Base-by-base conservation (phyloP, 495 filamentous ascomycete species). In the Articulospora tetracladia region DNA sequence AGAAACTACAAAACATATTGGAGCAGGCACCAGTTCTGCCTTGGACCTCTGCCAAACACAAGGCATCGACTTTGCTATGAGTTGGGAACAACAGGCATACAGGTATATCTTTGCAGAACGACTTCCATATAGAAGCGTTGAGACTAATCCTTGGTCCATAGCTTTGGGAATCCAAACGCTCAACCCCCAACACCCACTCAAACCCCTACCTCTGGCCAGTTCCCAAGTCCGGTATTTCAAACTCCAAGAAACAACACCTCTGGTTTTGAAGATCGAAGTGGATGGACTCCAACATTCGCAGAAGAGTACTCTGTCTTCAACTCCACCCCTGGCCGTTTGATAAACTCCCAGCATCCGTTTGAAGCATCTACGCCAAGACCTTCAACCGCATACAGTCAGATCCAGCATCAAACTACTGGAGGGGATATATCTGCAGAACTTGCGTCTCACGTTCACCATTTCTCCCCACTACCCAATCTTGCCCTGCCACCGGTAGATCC, bases 131-230 rank as follows among this genome's bases (percentile, higher is more conserved):
- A 52, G 26, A 25, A 51, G 13, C 3, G 23, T 57, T 11, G 20
- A 50, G 1, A 34, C 52, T 62, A 59, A 64, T 23, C 49, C 49
- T 57, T 22, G 8, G 32, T 49, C 48, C 3, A 72, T 66, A 90
- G 87, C 82, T 90, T 89, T 84, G 87, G 80, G 80, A 85, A 87
- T 79, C 82, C 84, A 72, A 84, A 84, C 81, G 86, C 83, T 79
- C 84, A 88, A 77, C 88, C 89, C 70, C 86, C 86, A 56, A 91
- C 89, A 58, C 88, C 88, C 23, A 88, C 84, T 68, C 85, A 83
- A 72, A 91, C 88, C 44, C 88, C 89, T 61, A 88, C 79, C 24
- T 86, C 86, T 49, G 68, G 79, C 57, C 73, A 76, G 36, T 86
- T 90, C 49, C 83, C 83, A 65, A 83, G 79, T 65, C 76, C 79